Evolutionary conservation across 345 rosid species (phyloP).

Genomic region (Hypericum perforatum): DNA sequence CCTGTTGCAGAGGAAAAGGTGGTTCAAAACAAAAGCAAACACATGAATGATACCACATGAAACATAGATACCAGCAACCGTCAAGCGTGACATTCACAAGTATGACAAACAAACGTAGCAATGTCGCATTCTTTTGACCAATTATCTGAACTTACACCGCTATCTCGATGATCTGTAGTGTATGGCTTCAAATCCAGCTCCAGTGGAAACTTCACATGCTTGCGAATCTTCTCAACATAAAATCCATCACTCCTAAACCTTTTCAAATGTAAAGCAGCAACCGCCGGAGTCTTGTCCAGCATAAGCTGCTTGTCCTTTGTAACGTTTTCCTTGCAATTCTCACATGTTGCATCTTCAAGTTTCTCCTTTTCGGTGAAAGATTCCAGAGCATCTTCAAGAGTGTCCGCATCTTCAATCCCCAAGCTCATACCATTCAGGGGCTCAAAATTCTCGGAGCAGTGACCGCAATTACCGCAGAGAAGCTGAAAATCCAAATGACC

Average conservation of each 20-base stretch:
- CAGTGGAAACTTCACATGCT: constrained; percentile 66
- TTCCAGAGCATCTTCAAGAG: constrained; percentile 48
- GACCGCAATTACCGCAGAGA: constrained; percentile 58
- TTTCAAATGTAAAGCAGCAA: constrained; percentile 75
- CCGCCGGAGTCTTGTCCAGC: constrained; percentile 53
- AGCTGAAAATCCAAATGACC: constrained; percentile 32
- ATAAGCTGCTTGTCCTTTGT: constrained; percentile 67
- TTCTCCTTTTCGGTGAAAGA: constrained; percentile 72
- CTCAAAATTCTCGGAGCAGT: constrained; percentile 51
- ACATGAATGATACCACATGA: background rate
- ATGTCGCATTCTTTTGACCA: background rate
- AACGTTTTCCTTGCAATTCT: constrained; percentile 53
- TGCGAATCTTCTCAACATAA: constrained; percentile 55
- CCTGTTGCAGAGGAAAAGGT: constrained; percentile 25
- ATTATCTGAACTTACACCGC: constrained; percentile 31
- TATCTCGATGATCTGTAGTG: constrained; percentile 17
- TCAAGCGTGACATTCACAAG: background rate
- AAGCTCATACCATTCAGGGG: constrained; percentile 56
- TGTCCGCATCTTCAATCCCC: constrained; percentile 55
- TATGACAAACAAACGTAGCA: background rate
- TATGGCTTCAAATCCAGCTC: constrained; percentile 76
- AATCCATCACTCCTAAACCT: constrained; percentile 75
- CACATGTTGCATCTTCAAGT: constrained; percentile 65
- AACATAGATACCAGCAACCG: too few species aligned
- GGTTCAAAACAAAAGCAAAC: background rate